Conservation (phyloP, 1,284 basidiomycete species). For the Cutaneotrichosporon sp. region DNA sequence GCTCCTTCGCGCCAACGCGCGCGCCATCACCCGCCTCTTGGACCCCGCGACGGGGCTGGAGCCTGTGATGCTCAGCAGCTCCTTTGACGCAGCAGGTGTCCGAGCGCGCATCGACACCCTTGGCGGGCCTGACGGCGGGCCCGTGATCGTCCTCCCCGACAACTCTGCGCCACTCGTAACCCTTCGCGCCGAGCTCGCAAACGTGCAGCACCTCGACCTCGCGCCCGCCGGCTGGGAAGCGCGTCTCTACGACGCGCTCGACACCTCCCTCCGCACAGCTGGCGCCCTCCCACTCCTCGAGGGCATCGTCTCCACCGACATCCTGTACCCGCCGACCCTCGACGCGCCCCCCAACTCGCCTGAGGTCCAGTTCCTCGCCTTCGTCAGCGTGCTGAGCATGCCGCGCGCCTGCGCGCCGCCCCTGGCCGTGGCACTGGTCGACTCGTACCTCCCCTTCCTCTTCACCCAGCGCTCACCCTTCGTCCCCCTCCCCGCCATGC, state of each 20-base stretch:
- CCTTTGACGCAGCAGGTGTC: slow-evolving; percentile 38
- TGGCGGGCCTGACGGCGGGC: slow-evolving; percentile 13
- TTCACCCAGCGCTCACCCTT: slow-evolving; percentile 21
- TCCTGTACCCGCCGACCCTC: slow-evolving; percentile 19
- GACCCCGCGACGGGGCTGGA: slow-evolving; percentile 34
- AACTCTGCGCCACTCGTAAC: slow-evolving; percentile 5
- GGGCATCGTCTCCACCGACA: slow-evolving; percentile 16
- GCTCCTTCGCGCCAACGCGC: slow-evolving; percentile 36
- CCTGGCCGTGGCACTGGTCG: slow-evolving; percentile 16
- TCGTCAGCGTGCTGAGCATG: slow-evolving; percentile 16
- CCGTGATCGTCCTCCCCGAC: slow-evolving; percentile 5
- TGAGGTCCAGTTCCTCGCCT: slow-evolving; percentile 17
- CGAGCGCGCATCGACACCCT: slow-evolving; percentile 29
- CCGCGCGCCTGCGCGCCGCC: slow-evolving; percentile 9
- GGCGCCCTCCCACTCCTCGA: slow-evolving; percentile 22
- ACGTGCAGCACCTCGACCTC: slow-evolving; percentile 27
- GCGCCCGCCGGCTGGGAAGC: slow-evolving; percentile 24
- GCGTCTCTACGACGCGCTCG: slow-evolving; percentile 20
- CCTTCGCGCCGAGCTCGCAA: slow-evolving; percentile 26
- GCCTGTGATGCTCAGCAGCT: slow-evolving; percentile 39
- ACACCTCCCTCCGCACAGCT: slow-evolving; percentile 13
- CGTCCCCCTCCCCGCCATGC: slow-evolving; percentile 3
- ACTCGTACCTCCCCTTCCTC: slow-evolving; percentile 18
- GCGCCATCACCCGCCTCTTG: slow-evolving; percentile 33
- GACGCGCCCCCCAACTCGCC: slow-evolving; percentile 12